Evolutionary conservation across 148 eudicot species (phyloP).

Genomic region (Rhododendron williamsianum): DNA sequence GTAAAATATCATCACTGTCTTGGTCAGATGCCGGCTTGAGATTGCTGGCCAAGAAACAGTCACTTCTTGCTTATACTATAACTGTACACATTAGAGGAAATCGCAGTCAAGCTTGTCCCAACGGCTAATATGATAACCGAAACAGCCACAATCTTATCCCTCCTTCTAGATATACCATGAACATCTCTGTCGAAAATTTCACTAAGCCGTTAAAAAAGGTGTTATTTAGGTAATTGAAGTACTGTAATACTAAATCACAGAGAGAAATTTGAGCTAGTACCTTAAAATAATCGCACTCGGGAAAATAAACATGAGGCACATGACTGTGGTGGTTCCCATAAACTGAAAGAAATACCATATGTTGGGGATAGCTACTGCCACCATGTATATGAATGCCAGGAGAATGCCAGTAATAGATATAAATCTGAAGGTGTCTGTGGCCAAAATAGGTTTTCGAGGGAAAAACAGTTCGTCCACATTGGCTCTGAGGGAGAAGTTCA

Average conservation of each 20-base stretch:
- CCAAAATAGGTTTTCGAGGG: conserved; percentile 39
- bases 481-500: conserved; percentile 65
- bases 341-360: conserved; percentile 96
- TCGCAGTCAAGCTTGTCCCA: conserved; percentile 52
- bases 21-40: background rate
- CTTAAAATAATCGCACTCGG: conserved; percentile 75
- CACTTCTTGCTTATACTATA: conserved; percentile 8
- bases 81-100: conserved; percentile 42
- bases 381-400: conserved; percentile 50
- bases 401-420: conserved; percentile 47
- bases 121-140: conserved; percentile 46
- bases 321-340: conserved; percentile 80
- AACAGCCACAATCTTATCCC: conserved; percentile 46
- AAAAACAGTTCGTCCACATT: conserved; percentile 74
- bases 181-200: conserved; percentile 41
- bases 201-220: background rate
- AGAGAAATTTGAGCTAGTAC: conserved; percentile 25
- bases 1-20: background rate
- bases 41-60: background rate
- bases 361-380: conserved; percentile 67
- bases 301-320: conserved; percentile 74
- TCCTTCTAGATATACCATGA: conserved; percentile 49
- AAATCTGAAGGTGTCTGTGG: conserved; percentile 48
- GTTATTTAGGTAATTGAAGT: background rate
- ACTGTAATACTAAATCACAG: background rate